phyloP scores from a whole-genome alignment of 495 filamentous ascomycete species.

The Friedmanniomyces endolithicus region DNA sequence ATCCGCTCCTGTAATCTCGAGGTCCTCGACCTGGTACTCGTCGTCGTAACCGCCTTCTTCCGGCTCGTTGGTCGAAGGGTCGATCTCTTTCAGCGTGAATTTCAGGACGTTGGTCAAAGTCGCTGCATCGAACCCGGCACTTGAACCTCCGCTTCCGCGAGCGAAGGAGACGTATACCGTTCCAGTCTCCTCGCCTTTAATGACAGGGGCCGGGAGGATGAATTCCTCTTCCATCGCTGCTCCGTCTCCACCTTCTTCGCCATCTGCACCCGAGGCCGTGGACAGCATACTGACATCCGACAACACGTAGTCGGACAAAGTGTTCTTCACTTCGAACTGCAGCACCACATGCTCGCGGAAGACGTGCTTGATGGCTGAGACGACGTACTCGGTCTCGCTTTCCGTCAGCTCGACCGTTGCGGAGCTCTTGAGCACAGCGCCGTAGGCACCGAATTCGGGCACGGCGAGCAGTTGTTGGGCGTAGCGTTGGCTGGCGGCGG shows the following conservation, averaged over 20 bases:
- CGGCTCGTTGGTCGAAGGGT: conserved; percentile 83
- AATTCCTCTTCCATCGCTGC: conserved; percentile 64
- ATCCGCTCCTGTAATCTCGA: conserved; percentile 83
- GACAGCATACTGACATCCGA: conserved; percentile 82
- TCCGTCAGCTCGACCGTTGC: conserved; percentile 80
- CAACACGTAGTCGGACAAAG: conserved; percentile 75
- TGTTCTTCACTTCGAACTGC: conserved; percentile 98
- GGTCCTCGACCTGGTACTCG: conserved; percentile 91
- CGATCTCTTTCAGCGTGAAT: conserved; percentile 96
- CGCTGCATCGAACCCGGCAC: conserved; percentile 56
- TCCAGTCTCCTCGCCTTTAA: conserved; percentile 70
- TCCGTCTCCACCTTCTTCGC: conserved; percentile 39
- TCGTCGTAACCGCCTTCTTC: conserved; percentile 91
- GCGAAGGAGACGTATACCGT: conserved; percentile 93
- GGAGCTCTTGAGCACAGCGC: conserved; percentile 79
- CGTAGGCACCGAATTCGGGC: conserved; percentile 81
- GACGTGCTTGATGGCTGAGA: conserved; percentile 85
- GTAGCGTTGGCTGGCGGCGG: conserved; percentile 74
- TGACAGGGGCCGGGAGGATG: conserved; percentile 74
- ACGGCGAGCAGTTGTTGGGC: conserved; percentile 74
- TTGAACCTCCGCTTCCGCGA: conserved; percentile 54
- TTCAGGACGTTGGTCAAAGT: conserved; percentile 88
- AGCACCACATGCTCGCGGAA: conserved; percentile 94
- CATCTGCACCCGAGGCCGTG: conserved; percentile 45
- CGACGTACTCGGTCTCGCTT: conserved; percentile 95